Conservation (phyloP, 176 grass and related monocot genomes). For the Pontederia paniculata region DNA sequence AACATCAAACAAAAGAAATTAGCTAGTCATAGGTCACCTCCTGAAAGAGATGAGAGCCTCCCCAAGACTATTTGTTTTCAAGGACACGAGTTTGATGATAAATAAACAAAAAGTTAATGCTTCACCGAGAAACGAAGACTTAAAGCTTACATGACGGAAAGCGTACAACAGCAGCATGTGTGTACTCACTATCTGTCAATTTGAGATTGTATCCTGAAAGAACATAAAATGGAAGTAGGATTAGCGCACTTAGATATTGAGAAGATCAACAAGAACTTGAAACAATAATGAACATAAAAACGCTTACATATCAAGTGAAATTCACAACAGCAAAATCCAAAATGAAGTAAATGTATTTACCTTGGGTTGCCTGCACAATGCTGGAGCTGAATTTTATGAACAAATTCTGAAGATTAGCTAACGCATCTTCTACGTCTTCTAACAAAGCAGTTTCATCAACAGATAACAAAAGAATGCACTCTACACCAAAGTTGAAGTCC, state of each 20-base stretch:
- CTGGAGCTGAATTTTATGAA: conserved; percentile 41
- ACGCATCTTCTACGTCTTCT: conserved; percentile 50
- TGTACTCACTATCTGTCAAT: conserved; percentile 32
- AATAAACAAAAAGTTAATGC: neutral
- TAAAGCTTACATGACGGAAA: conserved; percentile 64
- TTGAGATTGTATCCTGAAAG: conserved; percentile 49
- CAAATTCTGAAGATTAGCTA: conserved; percentile 41
- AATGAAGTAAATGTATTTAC: conserved; percentile 27
- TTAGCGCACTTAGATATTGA: neutral
- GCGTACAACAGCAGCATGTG: conserved; percentile 72
- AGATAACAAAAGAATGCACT: conserved; percentile 76
- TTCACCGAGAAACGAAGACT: neutral
- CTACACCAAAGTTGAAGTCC: conserved; percentile 85
- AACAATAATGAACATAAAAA: neutral
- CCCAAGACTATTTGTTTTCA: neutral
- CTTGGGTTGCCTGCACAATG: conserved; percentile 80
- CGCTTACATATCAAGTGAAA: neutral
- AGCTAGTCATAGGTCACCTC: neutral
- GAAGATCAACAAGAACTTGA: neutral
- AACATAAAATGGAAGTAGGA: conserved; percentile 4
- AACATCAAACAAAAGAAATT: conserved; percentile 17
- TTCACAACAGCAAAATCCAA: neutral
- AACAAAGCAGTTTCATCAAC: conserved; percentile 34
- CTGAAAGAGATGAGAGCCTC: neutral
- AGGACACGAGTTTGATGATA: neutral